Evolutionary conservation across 345 rosid species (phyloP), one percentile per base, ranked within the genome.

Genomic region (Syzygium jambos): DNA sequence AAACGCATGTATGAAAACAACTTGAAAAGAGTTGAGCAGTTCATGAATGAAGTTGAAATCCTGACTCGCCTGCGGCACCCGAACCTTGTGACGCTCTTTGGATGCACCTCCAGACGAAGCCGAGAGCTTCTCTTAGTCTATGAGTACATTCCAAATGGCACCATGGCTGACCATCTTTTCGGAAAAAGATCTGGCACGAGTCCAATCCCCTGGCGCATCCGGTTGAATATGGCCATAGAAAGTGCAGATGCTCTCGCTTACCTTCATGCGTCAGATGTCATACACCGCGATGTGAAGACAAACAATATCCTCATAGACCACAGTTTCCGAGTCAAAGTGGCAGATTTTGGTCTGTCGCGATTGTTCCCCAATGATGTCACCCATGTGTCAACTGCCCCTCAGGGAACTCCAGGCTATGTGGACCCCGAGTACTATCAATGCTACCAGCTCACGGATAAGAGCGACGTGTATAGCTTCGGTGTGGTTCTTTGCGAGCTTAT

Each of bases 361-460:
- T 86, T 96, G 87, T 96, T 95, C 87, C 98, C 98, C 1, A 91
- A 4, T 15, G 93, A 95, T 90, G 96, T 91, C 68, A 97, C 96
- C 7, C 99, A 97, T 77, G 94, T 97, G 6, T 97, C 99, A 9
- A 97, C 99, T 2, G 97, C 95, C 83, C 99, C 99, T 5, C 99
- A 97, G 88, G 99, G 99, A 73, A 97, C 99, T 2, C 99, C 98
- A 0, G 99, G 99, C 51, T 97, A 97, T 17, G 95, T 97, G 23
- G 99, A 97, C 86, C 99, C 99, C 2, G 96, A 95, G 86, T 96
- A 97, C 38, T 93, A 94, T 86, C 96, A 93, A 9, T 96, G 98
- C 92, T 97, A 94, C 91, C 92, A 92, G 41, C 93, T 97, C 15
- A 97, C 98, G 3, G 93, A 92, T 84, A 97, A 96, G 88, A 97